These are phyloP conservation scores for Cenchrus americanus DNA, from an alignment of 176 grass and related monocot genomes.

Conservation along the genomic window DNA sequence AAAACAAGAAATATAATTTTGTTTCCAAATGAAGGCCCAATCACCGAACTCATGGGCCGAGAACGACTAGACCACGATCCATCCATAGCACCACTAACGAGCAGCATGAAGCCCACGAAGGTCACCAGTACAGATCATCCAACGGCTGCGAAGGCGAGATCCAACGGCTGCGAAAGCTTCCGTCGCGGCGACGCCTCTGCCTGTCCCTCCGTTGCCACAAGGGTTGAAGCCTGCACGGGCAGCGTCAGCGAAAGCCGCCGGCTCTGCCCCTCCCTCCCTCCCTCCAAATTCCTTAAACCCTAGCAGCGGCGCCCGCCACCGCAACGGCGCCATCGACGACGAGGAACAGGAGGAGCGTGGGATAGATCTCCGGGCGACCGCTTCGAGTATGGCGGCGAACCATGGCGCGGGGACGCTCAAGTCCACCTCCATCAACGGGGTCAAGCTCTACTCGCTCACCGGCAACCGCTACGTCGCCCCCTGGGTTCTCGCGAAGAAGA, in stretches of 20 bases:
- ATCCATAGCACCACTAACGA: background rate
- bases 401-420: conserved; percentile 55
- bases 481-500: conserved; percentile 77
- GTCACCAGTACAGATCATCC: background rate
- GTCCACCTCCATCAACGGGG: conserved; percentile 81
- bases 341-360: background rate
- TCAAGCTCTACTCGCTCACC: conserved; percentile 78
- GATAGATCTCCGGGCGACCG: background rate
- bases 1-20: background rate
- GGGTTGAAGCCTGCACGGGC: background rate
- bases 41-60: background rate
- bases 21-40: background rate
- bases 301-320: conserved; percentile 14
- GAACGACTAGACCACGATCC: background rate
- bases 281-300: conserved; percentile 44
- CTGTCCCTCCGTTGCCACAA: background rate
- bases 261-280: background rate
- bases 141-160: background rate
- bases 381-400: conserved; percentile 19
- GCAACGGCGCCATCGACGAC: background rate
- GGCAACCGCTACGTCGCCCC: conserved; percentile 58
- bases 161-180: background rate
- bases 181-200: background rate
- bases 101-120: background rate
- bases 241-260: background rate